Percentiles rank a stretch among this genome's conserved stretches.
Conservation (phyloP, 2,329 filamentous ascomycete genomes). For the Neofusicoccum kwambonambiense region DNA sequence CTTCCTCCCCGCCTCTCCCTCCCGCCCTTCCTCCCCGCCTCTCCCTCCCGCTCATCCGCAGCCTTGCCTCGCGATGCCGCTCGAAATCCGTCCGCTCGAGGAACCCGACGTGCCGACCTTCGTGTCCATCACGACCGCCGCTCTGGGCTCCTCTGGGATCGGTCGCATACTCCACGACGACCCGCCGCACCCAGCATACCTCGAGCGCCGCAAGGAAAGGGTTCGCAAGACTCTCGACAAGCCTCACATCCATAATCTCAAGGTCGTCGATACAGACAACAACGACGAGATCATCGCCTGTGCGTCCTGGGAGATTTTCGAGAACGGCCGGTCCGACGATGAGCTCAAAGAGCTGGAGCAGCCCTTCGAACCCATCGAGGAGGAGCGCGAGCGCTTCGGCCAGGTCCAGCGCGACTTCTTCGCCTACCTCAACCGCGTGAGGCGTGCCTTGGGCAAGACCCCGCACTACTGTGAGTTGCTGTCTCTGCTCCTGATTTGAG, state of each 20-base stretch:
- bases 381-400: background rate
- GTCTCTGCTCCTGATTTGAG: too few species aligned
- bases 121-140: conserved; percentile 28
- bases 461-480: conserved; percentile 16
- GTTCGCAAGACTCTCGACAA: conserved; percentile 30
- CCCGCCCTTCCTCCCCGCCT: background rate
- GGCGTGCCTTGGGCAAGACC: conserved; percentile 2
- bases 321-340: conserved; percentile 5
- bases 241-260: conserved; percentile 23
- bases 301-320: conserved; percentile 11
- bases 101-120: conserved; percentile 32
- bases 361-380: conserved; percentile 12
- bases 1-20: too few species aligned
- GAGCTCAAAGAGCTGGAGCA: conserved; percentile 22
- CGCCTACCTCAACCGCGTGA: background rate
- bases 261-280: conserved; percentile 19
- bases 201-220: conserved; percentile 25
- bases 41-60: background rate
- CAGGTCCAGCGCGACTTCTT: background rate
- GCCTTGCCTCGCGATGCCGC: conserved; percentile 28
- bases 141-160: conserved; percentile 30
- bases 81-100: conserved; percentile 31
- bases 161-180: conserved; percentile 24
- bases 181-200: conserved; percentile 24
- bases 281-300: conserved; percentile 21